These are phyloP conservation scores for Pythium volutum DNA, from an alignment of 352 stramenopile genomes.

Conservation along the genomic window DNA sequence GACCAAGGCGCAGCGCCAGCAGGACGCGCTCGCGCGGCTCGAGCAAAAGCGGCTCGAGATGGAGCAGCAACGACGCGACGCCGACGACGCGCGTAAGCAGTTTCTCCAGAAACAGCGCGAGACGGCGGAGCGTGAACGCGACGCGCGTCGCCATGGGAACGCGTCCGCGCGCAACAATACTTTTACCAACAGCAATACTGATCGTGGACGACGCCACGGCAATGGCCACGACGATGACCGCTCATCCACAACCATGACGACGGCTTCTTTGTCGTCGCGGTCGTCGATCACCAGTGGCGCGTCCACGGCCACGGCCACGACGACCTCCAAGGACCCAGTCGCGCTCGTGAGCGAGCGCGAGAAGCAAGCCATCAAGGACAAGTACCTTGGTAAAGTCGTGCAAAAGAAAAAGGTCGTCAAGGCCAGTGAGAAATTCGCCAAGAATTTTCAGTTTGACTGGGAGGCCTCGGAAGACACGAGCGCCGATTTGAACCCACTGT, in stretches of 20 bases:
- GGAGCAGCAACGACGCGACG: slow-evolving; percentile 52
- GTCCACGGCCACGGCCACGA: background rate
- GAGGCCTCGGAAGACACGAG: slow-evolving; percentile 91
- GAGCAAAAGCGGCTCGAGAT: slow-evolving; percentile 70
- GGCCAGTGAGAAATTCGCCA: slow-evolving; percentile 91
- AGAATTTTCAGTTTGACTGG: slow-evolving; percentile 95
- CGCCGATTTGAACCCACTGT: slow-evolving; percentile 89
- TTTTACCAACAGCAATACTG: slow-evolving; percentile 5
- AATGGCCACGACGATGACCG: slow-evolving; percentile 2
- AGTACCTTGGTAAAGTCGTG: slow-evolving; percentile 86
- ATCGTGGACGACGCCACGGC: slow-evolving; percentile 4
- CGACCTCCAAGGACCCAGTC: background rate
- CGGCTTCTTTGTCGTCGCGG: background rate
- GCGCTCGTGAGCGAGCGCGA: slow-evolving; percentile 62
- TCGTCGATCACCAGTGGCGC: background rate
- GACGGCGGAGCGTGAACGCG: slow-evolving; percentile 29
- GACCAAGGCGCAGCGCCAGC: slow-evolving; percentile 76
- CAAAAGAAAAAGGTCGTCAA: slow-evolving; percentile 91
- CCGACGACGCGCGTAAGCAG: slow-evolving; percentile 52
- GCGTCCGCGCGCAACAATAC: background rate
- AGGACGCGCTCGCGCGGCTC: slow-evolving; percentile 67
- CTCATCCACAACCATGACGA: background rate
- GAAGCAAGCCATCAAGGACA: slow-evolving; percentile 80
- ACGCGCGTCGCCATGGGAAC: slow-evolving; percentile 1
- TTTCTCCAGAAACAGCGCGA: slow-evolving; percentile 60